Percentiles rank a stretch among this genome's conserved stretches.
These are phyloP conservation scores for Hirsutella minnesotensis DNA, from an alignment of 2,329 filamentous ascomycete genomes.

Conservation along the genomic window DNA sequence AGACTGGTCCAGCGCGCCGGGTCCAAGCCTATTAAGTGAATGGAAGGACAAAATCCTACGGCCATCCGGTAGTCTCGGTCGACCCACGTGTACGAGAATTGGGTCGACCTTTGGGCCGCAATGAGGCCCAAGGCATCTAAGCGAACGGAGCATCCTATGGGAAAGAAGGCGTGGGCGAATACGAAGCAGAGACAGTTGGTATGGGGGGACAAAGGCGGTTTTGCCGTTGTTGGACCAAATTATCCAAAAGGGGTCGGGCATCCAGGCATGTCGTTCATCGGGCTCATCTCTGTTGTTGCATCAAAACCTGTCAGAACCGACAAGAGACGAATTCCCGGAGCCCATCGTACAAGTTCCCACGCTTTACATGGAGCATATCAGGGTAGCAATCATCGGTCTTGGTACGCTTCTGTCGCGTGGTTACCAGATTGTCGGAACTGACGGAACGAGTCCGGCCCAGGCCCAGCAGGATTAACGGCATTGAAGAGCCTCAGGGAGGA, in stretches of 20 bases:
- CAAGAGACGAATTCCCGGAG: background rate
- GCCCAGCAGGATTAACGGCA: conserved; percentile 3
- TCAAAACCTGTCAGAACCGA: background rate
- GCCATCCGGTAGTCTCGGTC: background rate
- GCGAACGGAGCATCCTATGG: too few species aligned
- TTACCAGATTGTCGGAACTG: background rate
- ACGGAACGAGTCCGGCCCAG: background rate
- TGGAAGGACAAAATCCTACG: background rate
- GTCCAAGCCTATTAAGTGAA: background rate
- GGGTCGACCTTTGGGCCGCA: background rate
- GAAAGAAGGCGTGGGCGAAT: background rate
- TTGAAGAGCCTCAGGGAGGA: conserved; percentile 29
- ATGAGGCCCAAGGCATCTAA: background rate
- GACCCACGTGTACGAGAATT: background rate
- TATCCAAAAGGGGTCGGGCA: background rate
- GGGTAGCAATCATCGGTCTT: conserved; percentile 15
- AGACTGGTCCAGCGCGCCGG: background rate
- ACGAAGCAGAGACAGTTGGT: background rate
- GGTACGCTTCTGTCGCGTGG: conserved; percentile 8
- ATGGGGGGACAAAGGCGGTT: background rate
- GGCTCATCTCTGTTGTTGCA: background rate
- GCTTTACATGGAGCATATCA: background rate
- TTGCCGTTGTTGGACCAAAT: background rate
- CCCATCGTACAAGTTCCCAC: background rate
- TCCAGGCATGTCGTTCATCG: background rate